phyloP scores from a whole-genome alignment of 331 rosid species.

The Spiraea crenata region DNA sequence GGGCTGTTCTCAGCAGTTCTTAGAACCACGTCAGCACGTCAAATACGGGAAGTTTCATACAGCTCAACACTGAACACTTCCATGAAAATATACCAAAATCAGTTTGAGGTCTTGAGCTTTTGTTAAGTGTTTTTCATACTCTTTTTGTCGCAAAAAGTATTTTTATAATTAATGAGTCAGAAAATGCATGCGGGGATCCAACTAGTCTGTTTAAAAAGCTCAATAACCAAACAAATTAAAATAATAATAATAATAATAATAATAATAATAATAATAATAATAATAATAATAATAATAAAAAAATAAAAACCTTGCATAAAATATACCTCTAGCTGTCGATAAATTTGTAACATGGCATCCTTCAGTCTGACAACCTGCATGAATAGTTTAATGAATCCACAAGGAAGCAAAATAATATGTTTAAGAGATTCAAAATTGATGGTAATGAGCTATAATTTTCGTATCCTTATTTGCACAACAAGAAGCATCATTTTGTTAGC shows the following conservation, averaged over 20 bases:
- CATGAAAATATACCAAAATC: background rate
- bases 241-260: no score
- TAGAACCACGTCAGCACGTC: background rate
- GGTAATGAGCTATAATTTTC: background rate
- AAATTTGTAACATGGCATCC: conserved; percentile 86
- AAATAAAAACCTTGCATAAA: conserved; percentile 1
- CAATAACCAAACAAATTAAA: background rate
- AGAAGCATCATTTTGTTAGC: background rate
- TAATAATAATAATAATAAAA: no score
- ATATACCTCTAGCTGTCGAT: conserved; percentile 86
- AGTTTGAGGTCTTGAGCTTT: background rate
- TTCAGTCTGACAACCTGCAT: conserved; percentile 79
- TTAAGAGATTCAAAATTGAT: background rate
- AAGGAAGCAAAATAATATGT: background rate
- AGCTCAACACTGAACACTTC: background rate
- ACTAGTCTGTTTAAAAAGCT: background rate
- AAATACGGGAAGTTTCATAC: background rate
- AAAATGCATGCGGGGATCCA: conserved; percentile 1
- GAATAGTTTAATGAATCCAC: conserved; percentile 16
- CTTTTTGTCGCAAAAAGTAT: no score
- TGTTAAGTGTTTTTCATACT: background rate
- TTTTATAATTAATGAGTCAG: no score
- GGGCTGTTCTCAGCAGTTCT: background rate
- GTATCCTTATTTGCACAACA: background rate
- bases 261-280: no score